Evolutionary conservation across 1,284 basidiomycete genomes (phyloP).

Genomic region (Cerioporus squamosus): DNA sequence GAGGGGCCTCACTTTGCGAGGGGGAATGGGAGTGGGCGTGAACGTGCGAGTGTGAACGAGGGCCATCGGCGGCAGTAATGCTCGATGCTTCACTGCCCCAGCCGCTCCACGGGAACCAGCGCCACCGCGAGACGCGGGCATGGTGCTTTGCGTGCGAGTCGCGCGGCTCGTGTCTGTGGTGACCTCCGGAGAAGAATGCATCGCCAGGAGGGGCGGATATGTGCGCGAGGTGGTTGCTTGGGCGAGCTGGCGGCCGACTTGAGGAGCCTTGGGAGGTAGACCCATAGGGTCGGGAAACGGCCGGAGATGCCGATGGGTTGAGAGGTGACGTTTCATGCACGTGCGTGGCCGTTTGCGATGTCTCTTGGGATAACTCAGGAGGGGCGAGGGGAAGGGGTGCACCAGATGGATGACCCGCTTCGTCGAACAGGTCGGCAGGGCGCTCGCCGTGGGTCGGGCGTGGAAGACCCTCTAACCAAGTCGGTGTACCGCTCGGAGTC

Average conservation of each 20-base stretch:
- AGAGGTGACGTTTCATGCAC: slow-evolving; percentile 16
- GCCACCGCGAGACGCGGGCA: slow-evolving; percentile 29
- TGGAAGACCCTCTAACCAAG: neutral
- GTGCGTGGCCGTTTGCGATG: neutral
- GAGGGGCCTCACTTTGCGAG: neutral
- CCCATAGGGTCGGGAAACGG: slow-evolving; percentile 5
- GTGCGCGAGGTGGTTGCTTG: slow-evolving; percentile 9
- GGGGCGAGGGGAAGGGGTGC: slow-evolving; percentile 19
- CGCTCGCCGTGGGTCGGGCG: neutral
- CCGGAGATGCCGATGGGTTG: neutral
- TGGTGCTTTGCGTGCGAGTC: slow-evolving; percentile 42
- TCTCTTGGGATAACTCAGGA: slow-evolving; percentile 10
- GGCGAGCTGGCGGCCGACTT: neutral
- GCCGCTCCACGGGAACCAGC: slow-evolving; percentile 13
- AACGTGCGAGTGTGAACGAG: slow-evolving; percentile 19
- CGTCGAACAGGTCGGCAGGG: neutral
- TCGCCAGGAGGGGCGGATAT: slow-evolving; percentile 10
- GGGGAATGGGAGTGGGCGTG: slow-evolving; percentile 12
- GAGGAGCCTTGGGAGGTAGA: neutral
- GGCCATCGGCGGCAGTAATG: neutral
- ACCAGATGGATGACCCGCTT: slow-evolving; percentile 6
- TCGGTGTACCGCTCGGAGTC: slow-evolving; percentile 3
- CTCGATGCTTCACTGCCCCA: slow-evolving; percentile 4
- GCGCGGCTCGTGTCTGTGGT: slow-evolving; percentile 50
- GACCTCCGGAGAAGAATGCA: slow-evolving; percentile 38